Percentiles rank a stretch among this genome's conserved stretches.
These are phyloP conservation scores for Boletus rufocinnamomeus DNA, from an alignment of 768 basidiomycete species.

Conservation along the genomic window DNA sequence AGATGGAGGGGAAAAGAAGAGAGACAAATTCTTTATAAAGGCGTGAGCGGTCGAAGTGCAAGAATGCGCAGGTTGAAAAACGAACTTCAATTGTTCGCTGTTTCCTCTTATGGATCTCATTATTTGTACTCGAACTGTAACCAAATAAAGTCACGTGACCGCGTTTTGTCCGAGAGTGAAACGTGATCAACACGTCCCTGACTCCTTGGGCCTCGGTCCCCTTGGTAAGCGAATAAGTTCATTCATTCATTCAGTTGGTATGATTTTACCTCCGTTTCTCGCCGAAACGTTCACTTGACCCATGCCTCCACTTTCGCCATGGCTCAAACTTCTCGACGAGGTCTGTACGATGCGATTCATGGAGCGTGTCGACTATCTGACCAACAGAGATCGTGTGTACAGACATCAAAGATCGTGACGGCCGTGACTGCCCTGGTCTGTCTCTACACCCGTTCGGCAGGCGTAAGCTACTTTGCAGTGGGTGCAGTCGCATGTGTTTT, in stretches of 20 bases:
- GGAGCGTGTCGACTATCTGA: constrained; percentile 9
- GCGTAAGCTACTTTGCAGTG: constrained; percentile 56
- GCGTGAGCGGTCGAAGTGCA: constrained; percentile 1
- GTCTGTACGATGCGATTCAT: constrained; percentile 15
- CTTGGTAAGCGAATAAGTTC: too few species aligned
- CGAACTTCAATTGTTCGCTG: constrained; percentile 26
- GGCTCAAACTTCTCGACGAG: constrained; percentile 37
- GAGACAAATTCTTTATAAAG: constrained; percentile 13
- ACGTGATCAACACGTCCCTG: constrained; percentile 2
- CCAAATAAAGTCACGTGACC: constrained; percentile 38
- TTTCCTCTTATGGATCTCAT: constrained; percentile 26
- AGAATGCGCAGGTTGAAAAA: constrained; percentile 33
- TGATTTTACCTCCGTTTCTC: background rate
- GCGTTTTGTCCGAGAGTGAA: constrained; percentile 25
- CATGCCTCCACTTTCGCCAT: constrained; percentile 21
- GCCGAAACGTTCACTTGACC: background rate
- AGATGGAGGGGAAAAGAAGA: constrained; percentile 16
- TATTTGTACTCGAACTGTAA: constrained; percentile 32
- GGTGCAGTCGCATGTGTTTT: constrained; percentile 59
- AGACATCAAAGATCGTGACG: constrained; percentile 66
- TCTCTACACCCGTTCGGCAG: constrained; percentile 64
- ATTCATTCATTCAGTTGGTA: too few species aligned
- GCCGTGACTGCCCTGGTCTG: constrained; percentile 48
- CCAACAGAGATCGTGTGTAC: background rate
- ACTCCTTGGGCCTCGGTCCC: too few species aligned